Percentiles rank a stretch among this genome's conserved stretches.
Conservation (phyloP, 1,284 basidiomycete genomes). For the Moniliophthora roreri region DNA sequence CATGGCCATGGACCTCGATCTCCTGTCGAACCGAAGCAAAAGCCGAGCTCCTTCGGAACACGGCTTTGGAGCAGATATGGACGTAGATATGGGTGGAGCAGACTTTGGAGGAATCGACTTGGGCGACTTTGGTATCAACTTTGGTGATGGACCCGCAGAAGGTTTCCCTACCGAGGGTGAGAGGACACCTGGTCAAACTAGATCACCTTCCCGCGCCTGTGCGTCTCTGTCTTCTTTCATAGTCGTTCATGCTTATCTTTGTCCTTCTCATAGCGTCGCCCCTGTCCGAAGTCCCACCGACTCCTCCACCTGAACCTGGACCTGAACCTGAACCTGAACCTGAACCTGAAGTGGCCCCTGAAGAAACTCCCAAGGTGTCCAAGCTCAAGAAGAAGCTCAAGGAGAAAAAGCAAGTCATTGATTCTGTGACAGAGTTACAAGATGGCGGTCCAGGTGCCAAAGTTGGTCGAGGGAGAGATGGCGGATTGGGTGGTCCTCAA, state of each 20-base stretch:
- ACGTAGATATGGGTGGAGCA: slow-evolving; percentile 32
- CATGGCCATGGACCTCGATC: slow-evolving; percentile 53
- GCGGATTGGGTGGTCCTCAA: slow-evolving; percentile 51
- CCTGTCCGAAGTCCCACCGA: slow-evolving; percentile 66
- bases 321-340: slow-evolving; percentile 15
- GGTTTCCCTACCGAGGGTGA: slow-evolving; percentile 38
- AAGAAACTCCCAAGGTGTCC: slow-evolving; percentile 23
- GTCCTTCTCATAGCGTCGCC: slow-evolving; percentile 57
- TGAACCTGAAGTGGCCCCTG: slow-evolving; percentile 34
- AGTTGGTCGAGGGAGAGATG: slow-evolving; percentile 53
- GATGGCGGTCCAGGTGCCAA: slow-evolving; percentile 58
- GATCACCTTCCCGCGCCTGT: slow-evolving; percentile 70
- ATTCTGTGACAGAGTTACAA: slow-evolving; percentile 82
- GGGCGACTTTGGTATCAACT: slow-evolving; percentile 69
- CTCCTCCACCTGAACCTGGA: slow-evolving; percentile 54
- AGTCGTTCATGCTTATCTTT: slow-evolving; percentile 11
- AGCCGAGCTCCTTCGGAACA: slow-evolving; percentile 66
- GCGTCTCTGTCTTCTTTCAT: slow-evolving; percentile 27
- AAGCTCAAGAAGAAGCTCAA: slow-evolving; percentile 56
- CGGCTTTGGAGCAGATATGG: slow-evolving; percentile 59
- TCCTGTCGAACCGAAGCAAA: slow-evolving; percentile 52
- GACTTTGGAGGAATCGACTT: slow-evolving; percentile 60
- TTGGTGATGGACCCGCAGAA: slow-evolving; percentile 49
- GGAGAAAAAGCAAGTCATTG: slow-evolving; percentile 80
- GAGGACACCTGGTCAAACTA: slow-evolving; percentile 56